Percentiles rank a stretch among this genome's conserved stretches.
phyloP scores from a whole-genome alignment of 177 flowering plant species.

The Vitis hybrid region DNA sequence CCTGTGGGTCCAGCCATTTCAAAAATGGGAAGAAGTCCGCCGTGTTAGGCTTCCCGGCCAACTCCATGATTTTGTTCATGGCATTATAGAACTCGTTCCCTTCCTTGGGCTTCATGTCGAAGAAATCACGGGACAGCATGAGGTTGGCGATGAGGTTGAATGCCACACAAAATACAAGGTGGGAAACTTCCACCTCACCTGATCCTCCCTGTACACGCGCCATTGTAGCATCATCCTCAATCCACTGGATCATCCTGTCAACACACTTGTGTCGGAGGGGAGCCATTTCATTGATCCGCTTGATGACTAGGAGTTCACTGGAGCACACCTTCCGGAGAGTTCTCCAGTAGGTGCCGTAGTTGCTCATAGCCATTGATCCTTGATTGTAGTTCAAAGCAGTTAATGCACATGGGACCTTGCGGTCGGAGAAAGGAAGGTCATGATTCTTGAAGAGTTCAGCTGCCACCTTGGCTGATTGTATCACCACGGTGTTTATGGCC shows the following conservation, averaged over 20 bases:
- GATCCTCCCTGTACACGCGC: neutral
- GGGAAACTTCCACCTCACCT: constrained; percentile 8
- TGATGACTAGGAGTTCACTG: constrained; percentile 11
- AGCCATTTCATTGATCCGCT: constrained; percentile 10
- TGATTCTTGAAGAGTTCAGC: constrained; percentile 29
- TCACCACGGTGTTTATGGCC: constrained; percentile 15
- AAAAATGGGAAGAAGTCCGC: constrained; percentile 34
- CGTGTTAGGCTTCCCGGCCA: constrained; percentile 18
- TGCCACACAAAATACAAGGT: constrained; percentile 22
- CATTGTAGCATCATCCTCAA: constrained; percentile 2
- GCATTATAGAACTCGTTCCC: constrained; percentile 24
- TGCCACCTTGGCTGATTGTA: constrained; percentile 17
- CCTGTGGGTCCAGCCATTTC: constrained; percentile 35
- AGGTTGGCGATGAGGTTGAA: constrained; percentile 26
- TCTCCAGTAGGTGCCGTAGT: constrained; percentile 25
- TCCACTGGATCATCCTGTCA: constrained; percentile 14
- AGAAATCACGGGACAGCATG: constrained; percentile 25
- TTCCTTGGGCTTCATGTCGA: constrained; percentile 11
- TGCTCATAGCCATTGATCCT: no score
- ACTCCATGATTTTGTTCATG: constrained; percentile 20
- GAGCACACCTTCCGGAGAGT: constrained; percentile 19
- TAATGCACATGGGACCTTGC: no score
- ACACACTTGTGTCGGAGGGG: constrained; percentile 12
- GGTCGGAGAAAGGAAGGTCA: constrained; percentile 9
- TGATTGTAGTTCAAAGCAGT: no score